Base-by-base conservation (phyloP, 75 land plant genomes). In the Chamaecyparis obtusa region DNA sequence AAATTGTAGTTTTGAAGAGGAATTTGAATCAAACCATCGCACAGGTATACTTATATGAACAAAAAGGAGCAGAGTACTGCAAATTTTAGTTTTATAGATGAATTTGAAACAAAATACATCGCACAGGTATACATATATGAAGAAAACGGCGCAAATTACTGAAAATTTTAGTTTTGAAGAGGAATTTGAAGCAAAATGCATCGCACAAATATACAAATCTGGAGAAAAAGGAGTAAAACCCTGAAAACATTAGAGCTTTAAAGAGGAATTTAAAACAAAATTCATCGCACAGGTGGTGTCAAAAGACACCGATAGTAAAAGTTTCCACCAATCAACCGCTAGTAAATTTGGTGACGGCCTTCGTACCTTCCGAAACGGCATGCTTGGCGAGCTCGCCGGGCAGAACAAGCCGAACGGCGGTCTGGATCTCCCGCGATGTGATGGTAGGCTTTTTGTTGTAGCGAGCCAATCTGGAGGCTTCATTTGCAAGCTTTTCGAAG, bases 341-440 rank as follows among this genome's bases (percentile, higher is more conserved):
- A 0, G 91, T 90, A 64, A 90, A 90, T 56, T 90, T 90, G 77
- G 91, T 90, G 3, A 89, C 56, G 77, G 88, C 49, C 84, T 83
- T 83, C 4, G 84, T 83, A 1, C 84, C 84, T 48, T 83, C 84
- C 10, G 86, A 85, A 11, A 90, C 91, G 36, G 93, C 93, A 51
- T 92, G 93, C 83, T 92, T 92, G 0, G 93, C 93, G 14, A 92
- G 77, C 88, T 92, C 93, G 17, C 93, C 93, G 4, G 93, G 93
- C 24, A 92, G 86, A 55, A 94, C 92, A 30, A 95, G 87, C 88
- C 87, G 76, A 85, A 94, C 96, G 6, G 94, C 93, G 1, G 87
- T 91, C 71, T 93, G 95, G 3, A 95, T 88, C 92, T 95, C 96
- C 89, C 96, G 88, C 44, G 94, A 88, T 55, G 96, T 87, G 75